Conservation (phyloP, 2,329 filamentous ascomycete genomes). For the Plectosphaerella sp. region DNA sequence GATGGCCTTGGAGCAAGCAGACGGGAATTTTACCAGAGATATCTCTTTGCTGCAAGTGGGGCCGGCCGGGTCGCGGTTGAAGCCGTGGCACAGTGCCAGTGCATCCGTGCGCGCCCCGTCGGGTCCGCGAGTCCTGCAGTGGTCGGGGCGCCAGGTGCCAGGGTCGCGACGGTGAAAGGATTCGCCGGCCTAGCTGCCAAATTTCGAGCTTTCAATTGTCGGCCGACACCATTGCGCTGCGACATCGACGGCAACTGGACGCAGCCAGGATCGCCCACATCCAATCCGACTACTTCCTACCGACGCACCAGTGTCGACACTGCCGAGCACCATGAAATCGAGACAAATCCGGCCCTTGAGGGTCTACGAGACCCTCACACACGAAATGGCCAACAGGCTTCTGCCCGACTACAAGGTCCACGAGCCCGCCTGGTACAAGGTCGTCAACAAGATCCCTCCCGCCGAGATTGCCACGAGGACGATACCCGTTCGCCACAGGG, state of each 20-base stretch:
- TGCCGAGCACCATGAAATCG: conserved; percentile 26
- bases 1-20: background rate
- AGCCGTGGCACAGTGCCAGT: background rate
- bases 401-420: conserved; percentile 25
- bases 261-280: background rate
- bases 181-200: conserved; percentile 12
- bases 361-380: conserved; percentile 40
- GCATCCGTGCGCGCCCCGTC: background rate
- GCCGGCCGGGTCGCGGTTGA: background rate
- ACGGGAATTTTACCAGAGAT: background rate
- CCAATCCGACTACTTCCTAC: background rate
- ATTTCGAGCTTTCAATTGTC: conserved; percentile 6
- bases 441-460: conserved; percentile 50
- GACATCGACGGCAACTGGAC: background rate
- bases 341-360: conserved; percentile 41
- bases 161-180: conserved; percentile 8
- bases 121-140: background rate
- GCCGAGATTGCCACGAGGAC: conserved; percentile 53
- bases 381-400: conserved; percentile 36
- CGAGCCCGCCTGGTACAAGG: conserved; percentile 45
- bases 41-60: background rate
- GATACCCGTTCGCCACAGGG: conserved; percentile 41
- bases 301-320: background rate
- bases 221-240: background rate
- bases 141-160: background rate